Evolutionary conservation across 345 rosid species (phyloP).

Genomic region (Chamaenerion angustifolium): DNA sequence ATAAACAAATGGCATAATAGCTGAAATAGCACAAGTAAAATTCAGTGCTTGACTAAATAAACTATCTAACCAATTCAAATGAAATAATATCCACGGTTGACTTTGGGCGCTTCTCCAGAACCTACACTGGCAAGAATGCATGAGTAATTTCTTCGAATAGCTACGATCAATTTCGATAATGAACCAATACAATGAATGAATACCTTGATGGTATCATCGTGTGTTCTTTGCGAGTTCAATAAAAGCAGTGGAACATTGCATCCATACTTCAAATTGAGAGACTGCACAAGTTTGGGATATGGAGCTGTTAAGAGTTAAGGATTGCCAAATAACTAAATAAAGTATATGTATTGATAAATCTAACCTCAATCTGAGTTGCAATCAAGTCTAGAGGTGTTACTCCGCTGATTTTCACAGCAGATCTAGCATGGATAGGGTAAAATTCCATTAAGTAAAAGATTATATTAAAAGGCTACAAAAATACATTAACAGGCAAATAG

Average conservation of each 20-base stretch:
- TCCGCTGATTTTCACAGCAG: constrained; percentile 29
- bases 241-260: constrained; percentile 38
- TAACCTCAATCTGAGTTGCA: constrained; percentile 38
- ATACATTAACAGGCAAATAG: not conserved
- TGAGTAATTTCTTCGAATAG: constrained; percentile 5
- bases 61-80: constrained; percentile 20
- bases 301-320: not conserved
- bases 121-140: constrained; percentile 20
- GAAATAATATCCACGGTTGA: constrained; percentile 29
- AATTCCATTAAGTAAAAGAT: not conserved
- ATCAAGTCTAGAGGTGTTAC: constrained; percentile 28
- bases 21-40: not conserved
- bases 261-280: constrained; percentile 36
- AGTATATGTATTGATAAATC: constrained; percentile 1
- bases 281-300: constrained; percentile 18
- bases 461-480: not conserved
- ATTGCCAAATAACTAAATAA: not conserved
- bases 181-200: constrained; percentile 7
- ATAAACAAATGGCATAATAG: not conserved
- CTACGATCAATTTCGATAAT: constrained; percentile 4
- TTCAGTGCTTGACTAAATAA: not conserved
- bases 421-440: constrained; percentile 13
- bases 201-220: constrained; percentile 29
- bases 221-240: constrained; percentile 21
- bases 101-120: constrained; percentile 27